These are phyloP conservation scores for Abrus pulchellus DNA, from an alignment of 306 rosid genomes.

Conservation along the genomic window DNA sequence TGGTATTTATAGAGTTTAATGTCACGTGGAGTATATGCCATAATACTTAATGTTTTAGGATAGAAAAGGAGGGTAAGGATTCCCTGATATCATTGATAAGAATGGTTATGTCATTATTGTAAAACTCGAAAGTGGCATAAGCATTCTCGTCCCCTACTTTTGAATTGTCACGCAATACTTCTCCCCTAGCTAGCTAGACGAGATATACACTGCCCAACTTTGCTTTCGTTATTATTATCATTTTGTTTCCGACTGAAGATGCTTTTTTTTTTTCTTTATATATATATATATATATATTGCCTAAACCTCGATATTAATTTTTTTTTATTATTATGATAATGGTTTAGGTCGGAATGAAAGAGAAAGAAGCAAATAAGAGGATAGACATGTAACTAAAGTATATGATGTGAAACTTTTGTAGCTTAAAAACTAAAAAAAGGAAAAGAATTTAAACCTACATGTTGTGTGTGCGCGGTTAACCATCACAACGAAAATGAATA, in stretches of 20 bases:
- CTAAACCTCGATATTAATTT: background rate
- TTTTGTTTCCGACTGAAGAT: constrained; percentile 38
- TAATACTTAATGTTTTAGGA: background rate
- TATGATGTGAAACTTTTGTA: no score
- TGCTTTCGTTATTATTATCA: background rate
- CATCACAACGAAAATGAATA: no score
- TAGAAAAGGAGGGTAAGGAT: constrained; percentile 54
- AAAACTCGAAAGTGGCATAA: constrained; percentile 45
- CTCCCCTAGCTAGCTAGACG: background rate
- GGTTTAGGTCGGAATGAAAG: no score
- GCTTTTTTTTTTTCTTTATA: constrained; percentile 40
- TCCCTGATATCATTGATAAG: constrained; percentile 40
- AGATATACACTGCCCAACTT: background rate
- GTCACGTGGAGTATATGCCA: constrained; percentile 6
- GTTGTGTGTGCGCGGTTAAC: no score
- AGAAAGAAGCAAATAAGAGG: no score
- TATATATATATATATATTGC: constrained; percentile 41
- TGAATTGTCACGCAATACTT: constrained; percentile 44
- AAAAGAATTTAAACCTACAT: no score
- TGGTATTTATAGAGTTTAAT: constrained; percentile 56
- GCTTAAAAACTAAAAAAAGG: no score
- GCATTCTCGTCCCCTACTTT: constrained; percentile 54
- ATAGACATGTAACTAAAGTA: no score
- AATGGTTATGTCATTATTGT: constrained; percentile 33
- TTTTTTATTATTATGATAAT: no score